phyloP scores from a whole-genome alignment of 345 rosid genomes.

The Crucihimalaya himalaica region DNA sequence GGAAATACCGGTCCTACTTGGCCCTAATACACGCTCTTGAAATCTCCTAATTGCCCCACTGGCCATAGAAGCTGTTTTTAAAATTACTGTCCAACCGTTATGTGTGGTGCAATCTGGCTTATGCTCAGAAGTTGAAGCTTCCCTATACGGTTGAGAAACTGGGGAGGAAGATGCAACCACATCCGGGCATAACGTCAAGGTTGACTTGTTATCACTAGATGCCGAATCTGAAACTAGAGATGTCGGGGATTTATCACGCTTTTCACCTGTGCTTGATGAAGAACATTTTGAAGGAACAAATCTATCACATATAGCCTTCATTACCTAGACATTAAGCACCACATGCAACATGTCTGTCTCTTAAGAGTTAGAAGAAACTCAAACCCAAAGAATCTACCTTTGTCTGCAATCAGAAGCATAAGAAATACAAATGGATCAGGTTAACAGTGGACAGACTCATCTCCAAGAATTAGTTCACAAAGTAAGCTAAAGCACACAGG shows the following conservation, averaged over 20 bases:
- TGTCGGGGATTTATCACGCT: constrained; percentile 44
- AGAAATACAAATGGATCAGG: background rate
- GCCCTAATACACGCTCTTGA: constrained; percentile 84
- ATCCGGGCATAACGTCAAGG: constrained; percentile 51
- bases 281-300: constrained; percentile 50
- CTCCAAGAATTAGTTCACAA: background rate
- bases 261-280: constrained; percentile 45
- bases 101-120: constrained; percentile 42
- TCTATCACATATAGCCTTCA: constrained; percentile 70
- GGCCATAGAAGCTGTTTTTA: constrained; percentile 63
- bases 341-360: constrained; percentile 26
- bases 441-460: background rate
- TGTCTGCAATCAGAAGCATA: constrained; percentile 34
- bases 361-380: constrained; percentile 6
- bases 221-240: constrained; percentile 54
- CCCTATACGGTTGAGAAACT: constrained; percentile 49
- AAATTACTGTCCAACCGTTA: constrained; percentile 70
- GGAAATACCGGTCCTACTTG: constrained; percentile 62
- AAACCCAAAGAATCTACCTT: constrained; percentile 16
- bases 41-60: constrained; percentile 86
- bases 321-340: constrained; percentile 46
- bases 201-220: constrained; percentile 43
- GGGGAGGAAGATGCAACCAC: constrained; percentile 63
- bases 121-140: constrained; percentile 48
- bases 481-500: background rate